Base-by-base conservation (phyloP, 768 basidiomycete species). In the Amanita pallidorosea region DNA sequence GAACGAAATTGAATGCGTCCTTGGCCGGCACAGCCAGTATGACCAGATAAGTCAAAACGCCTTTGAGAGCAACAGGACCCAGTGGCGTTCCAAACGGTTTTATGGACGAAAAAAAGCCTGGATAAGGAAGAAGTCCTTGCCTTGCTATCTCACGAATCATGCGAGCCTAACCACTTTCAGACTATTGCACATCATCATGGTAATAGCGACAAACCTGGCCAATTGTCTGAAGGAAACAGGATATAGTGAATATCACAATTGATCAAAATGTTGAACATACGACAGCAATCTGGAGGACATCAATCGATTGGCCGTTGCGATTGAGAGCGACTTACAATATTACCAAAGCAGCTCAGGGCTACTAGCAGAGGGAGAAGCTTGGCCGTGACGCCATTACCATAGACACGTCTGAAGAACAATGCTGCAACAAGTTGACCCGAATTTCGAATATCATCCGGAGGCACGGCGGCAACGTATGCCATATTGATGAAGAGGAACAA, bases 91-190 rank as follows among this genome's bases (percentile, higher is more conserved):
- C 72, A 47, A 77, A 75, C 3, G 76, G 75, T 44, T 65, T 62
- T 7, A 69, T 75, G 2, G 72, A 72, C 2, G 72, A 67, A 57
- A 74, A 77, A 59, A 77, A 71, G 5, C 57, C 60, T 2, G 74
- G 67, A 45, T 65, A 76, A 0, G 77, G 77, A 15, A 79, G 61
- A 4, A 79, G 62, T 9, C 76, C 76, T 62, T 78, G 75, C 44
- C 77, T 66, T 12, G 71, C 76, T 29, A 75, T 65, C 59, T 79
- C 77, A 20, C 75, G 70, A 25, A 77, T 64, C 42, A 76, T 62
- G 35, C 76, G 68, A 12, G 72, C 63, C 60, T 47, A n/a, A 8
- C 1, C 73, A 62, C 7, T 20, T 4, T 45, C 15, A 38, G 43
- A 33, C 27, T 33, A 45, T 41, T n/a, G 7, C 6, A 23, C 34